Percentiles rank a stretch among this genome's conserved stretches.
Evolutionary conservation across 2,329 filamentous ascomycete species (phyloP).

Genomic region (Ramularia collo-cygni): DNA sequence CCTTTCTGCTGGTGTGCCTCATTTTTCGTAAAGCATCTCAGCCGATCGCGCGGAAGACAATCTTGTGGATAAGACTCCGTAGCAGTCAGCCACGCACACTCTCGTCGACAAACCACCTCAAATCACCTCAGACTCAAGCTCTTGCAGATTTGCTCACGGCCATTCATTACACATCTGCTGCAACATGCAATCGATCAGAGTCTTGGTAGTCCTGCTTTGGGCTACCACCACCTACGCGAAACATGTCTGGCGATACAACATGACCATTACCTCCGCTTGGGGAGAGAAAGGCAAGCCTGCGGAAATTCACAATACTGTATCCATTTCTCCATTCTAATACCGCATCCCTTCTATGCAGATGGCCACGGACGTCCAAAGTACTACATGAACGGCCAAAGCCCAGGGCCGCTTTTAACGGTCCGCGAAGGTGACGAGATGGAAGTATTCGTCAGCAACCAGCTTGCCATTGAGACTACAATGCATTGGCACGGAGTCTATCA

Average conservation of each 20-base stretch:
- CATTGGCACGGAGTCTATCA: constrained; percentile 9
- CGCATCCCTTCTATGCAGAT: constrained; percentile 6
- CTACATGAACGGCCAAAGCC: constrained; percentile 36
- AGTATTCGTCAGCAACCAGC: constrained; percentile 36
- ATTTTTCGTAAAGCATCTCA: no score
- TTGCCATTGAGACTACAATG: constrained; percentile 20
- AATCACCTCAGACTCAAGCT: not conserved
- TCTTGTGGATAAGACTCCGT: not conserved
- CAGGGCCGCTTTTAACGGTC: constrained; percentile 41
- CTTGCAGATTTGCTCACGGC: not conserved
- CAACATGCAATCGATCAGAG: not conserved
- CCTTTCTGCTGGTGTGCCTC: no score
- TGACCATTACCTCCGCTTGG: constrained; percentile 12
- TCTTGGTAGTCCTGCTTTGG: not conserved
- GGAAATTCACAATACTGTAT: not conserved
- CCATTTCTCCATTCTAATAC: not conserved
- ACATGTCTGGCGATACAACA: constrained; percentile 13
- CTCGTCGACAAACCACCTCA: not conserved
- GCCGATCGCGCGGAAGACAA: no score
- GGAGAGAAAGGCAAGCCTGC: constrained; percentile 6
- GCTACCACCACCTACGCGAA: not conserved
- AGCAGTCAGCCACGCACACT: not conserved
- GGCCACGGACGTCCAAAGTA: constrained; percentile 9
- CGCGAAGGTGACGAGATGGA: constrained; percentile 39
- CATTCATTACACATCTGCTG: not conserved